A percentile compares a stretch with the other conserved stretches of the same genome.
These are phyloP conservation scores for Primulina huaijiensis DNA, from an alignment of 257 asterid species.

Conservation along the genomic window DNA sequence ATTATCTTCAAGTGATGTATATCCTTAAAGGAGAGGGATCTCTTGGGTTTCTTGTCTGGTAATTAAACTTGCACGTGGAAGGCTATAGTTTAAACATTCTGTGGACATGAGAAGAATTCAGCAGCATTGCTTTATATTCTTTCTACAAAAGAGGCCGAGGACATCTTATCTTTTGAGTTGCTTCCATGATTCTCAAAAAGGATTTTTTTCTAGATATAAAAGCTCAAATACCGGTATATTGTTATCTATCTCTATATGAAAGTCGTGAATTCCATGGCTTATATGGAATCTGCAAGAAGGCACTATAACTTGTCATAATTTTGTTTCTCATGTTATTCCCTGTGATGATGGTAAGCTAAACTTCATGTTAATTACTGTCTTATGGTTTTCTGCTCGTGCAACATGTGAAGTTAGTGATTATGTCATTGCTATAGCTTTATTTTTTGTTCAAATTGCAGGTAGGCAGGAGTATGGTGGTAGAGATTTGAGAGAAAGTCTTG, in stretches of 20 bases:
- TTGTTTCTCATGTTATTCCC: slow-evolving; percentile 52
- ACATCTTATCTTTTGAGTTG: slow-evolving; percentile 52
- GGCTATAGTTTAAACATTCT: slow-evolving; percentile 34
- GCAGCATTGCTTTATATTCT: slow-evolving; percentile 36
- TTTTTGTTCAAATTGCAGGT: slow-evolving; percentile 44
- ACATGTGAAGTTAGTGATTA: slow-evolving; percentile 18
- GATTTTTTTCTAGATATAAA: slow-evolving; percentile 38
- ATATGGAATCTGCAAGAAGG: slow-evolving; percentile 65
- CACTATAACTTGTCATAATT: slow-evolving; percentile 55
- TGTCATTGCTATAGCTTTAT: slow-evolving; percentile 19
- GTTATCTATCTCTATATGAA: slow-evolving; percentile 48
- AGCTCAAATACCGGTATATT: slow-evolving; percentile 49
- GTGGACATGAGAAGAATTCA: slow-evolving; percentile 45
- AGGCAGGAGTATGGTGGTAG: slow-evolving; percentile 58
- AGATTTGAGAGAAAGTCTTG: slow-evolving; percentile 85
- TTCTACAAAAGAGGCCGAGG: slow-evolving; percentile 43
- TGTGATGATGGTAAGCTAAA: slow-evolving; percentile 67
- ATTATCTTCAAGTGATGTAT: slow-evolving; percentile 46
- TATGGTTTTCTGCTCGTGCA: slow-evolving; percentile 25
- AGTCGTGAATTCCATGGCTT: slow-evolving; percentile 52
- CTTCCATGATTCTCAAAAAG: slow-evolving; percentile 53
- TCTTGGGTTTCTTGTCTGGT: slow-evolving; percentile 47
- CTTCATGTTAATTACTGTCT: slow-evolving; percentile 32
- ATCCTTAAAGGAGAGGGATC: slow-evolving; percentile 41
- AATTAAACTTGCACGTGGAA: slow-evolving; percentile 38